Conservation (phyloP, 2,329 filamentous ascomycete genomes). For the Dothistroma septosporum region DNA sequence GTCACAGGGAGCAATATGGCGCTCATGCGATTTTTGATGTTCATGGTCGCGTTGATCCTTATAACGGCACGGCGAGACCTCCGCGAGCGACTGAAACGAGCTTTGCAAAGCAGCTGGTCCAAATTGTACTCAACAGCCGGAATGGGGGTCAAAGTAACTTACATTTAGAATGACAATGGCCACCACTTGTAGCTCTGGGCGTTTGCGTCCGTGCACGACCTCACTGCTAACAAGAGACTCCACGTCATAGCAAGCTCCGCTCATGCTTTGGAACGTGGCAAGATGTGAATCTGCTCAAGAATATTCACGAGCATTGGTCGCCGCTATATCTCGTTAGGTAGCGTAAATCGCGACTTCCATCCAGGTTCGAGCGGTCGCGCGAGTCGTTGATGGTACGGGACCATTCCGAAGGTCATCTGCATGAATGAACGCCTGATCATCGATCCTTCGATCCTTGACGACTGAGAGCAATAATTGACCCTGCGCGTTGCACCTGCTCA, state of each 20-base stretch:
- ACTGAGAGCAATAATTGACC: too few relatives aligned
- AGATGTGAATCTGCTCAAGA: too few relatives aligned
- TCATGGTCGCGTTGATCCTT: slow-evolving; percentile 72
- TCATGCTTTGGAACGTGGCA: background rate
- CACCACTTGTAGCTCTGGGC: background rate
- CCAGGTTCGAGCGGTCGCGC: too few relatives aligned
- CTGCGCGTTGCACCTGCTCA: too few relatives aligned
- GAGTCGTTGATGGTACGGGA: too few relatives aligned
- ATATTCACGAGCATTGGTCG: too few relatives aligned
- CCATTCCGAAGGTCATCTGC: too few relatives aligned
- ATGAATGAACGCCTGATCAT: too few relatives aligned
- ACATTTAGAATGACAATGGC: slow-evolving; percentile 58
- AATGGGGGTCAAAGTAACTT: slow-evolving; percentile 97
- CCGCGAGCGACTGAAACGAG: slow-evolving; percentile 66
- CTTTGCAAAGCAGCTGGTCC: slow-evolving; percentile 68
- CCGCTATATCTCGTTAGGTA: too few relatives aligned
- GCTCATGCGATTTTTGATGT: slow-evolving; percentile 63
- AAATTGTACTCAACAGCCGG: slow-evolving; percentile 81
- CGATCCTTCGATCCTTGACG: too few relatives aligned
- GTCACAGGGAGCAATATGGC: slow-evolving; percentile 52
- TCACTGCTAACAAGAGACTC: too few relatives aligned
- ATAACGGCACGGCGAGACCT: slow-evolving; percentile 71
- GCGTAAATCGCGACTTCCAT: too few relatives aligned
- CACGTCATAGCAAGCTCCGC: background rate
- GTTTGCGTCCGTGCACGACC: background rate